phyloP scores from a whole-genome alignment of 2,329 filamentous ascomycete genomes.

The Ceratocystis variospora region DNA sequence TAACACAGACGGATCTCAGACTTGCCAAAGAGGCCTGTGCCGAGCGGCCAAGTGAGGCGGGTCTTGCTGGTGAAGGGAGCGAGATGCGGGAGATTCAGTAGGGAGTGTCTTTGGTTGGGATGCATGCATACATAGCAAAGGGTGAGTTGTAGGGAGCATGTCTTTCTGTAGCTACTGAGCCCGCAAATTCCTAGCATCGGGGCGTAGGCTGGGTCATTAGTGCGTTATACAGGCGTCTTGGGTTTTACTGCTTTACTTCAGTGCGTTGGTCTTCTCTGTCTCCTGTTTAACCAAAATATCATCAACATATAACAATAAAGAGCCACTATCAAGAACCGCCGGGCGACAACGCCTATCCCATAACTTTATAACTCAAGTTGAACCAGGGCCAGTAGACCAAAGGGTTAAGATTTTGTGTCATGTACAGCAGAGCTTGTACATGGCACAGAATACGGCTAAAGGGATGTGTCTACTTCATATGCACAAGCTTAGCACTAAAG shows the following conservation, averaged over 20 bases:
- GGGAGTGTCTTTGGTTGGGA: not conserved
- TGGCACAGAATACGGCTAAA: too few relatives aligned
- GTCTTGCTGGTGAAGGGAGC: not conserved
- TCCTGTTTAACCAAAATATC: not conserved
- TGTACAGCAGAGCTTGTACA: too few relatives aligned
- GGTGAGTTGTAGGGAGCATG: not conserved
- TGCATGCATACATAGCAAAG: not conserved
- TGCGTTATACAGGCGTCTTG: conserved; percentile 6
- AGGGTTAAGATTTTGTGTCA: too few relatives aligned
- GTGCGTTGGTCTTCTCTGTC: not conserved
- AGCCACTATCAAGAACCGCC: not conserved
- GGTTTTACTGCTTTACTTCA: not conserved
- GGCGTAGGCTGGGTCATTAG: not conserved
- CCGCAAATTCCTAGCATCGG: not conserved
- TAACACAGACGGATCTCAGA: conserved; percentile 58
- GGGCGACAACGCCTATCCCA: not conserved
- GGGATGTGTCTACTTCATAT: too few relatives aligned
- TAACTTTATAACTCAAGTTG: too few relatives aligned
- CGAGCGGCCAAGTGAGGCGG: not conserved
- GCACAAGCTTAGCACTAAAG: too few relatives aligned
- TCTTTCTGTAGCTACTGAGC: not conserved
- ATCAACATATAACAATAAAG: not conserved
- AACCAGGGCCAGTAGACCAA: too few relatives aligned
- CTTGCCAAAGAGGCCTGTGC: conserved; percentile 48
- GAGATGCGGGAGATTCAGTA: conserved; percentile 2